Evolutionary conservation across 1,284 basidiomycete species (phyloP).

Genomic region (Cystobasidium sp.): DNA sequence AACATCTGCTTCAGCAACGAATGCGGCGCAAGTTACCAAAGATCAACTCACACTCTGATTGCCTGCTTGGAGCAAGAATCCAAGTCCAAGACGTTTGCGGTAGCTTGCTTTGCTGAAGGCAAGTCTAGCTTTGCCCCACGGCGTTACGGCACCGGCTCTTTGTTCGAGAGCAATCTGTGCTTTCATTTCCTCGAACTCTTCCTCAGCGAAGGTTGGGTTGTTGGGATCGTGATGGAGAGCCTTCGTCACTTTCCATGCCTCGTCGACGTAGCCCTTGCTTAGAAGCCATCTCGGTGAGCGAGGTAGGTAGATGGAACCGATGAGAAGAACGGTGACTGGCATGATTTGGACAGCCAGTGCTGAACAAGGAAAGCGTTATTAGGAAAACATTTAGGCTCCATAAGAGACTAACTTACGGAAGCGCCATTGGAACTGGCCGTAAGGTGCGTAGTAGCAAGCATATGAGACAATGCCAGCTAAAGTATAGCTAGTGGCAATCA

Average conservation of each 20-base stretch:
- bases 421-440: slow-evolving; percentile 3
- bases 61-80: slow-evolving; percentile 26
- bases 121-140: slow-evolving; percentile 14
- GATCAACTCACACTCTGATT: slow-evolving; percentile 7
- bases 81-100: slow-evolving; percentile 24
- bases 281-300: slow-evolving; percentile 22
- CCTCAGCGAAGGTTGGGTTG: slow-evolving; percentile 8
- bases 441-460: slow-evolving; percentile 4
- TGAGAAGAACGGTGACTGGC: slow-evolving; percentile 1
- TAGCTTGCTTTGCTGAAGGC: slow-evolving; percentile 20
- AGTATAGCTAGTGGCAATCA: neutral
- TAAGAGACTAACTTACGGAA: neutral
- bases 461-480: slow-evolving; percentile 4
- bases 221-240: neutral
- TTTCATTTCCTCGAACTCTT: slow-evolving; percentile 26
- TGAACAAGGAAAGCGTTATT: neutral
- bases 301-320: slow-evolving; percentile 14
- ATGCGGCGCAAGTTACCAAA: neutral
- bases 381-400: neutral
- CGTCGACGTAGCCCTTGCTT: slow-evolving; percentile 6
- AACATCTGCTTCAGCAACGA: neutral
- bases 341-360: slow-evolving; percentile 3
- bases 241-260: slow-evolving; percentile 20
- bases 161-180: slow-evolving; percentile 11
- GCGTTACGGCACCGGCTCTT: neutral